A percentile compares a stretch with the other conserved stretches of the same genome.
Evolutionary conservation across 2,329 filamentous ascomycete genomes (phyloP).

Genomic region (Cordyceps cicadae): DNA sequence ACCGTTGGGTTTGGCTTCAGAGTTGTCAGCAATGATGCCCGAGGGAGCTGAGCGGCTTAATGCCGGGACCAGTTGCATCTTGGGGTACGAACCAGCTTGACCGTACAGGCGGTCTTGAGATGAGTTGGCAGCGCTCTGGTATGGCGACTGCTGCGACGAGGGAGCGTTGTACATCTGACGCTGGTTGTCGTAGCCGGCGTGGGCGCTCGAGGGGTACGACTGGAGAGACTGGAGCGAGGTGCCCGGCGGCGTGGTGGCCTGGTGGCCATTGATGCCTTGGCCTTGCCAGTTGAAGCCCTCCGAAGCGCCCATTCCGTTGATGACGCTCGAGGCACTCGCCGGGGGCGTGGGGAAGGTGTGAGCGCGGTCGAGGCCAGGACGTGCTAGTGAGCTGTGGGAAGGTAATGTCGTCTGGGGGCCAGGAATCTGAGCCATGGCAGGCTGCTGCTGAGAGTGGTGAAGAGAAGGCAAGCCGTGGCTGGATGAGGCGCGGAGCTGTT

Average conservation of each 20-base stretch:
- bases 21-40: slow-evolving; percentile 51
- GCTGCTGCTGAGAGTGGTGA: slow-evolving; percentile 52
- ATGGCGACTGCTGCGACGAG: slow-evolving; percentile 61
- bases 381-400: slow-evolving; percentile 62
- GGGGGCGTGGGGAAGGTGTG: slow-evolving; percentile 93
- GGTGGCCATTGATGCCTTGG: slow-evolving; percentile 52
- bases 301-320: slow-evolving; percentile 61
- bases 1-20: slow-evolving; percentile 60
- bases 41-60: slow-evolving; percentile 51
- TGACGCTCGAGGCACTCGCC: slow-evolving; percentile 83
- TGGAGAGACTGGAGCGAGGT: slow-evolving; percentile 69
- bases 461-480: slow-evolving; percentile 56
- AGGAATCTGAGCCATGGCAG: slow-evolving; percentile 49
- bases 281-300: slow-evolving; percentile 74
- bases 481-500: slow-evolving; percentile 50
- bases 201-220: slow-evolving; percentile 60
- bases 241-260: slow-evolving; percentile 80
- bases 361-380: slow-evolving; percentile 72
- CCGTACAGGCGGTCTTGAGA: slow-evolving; percentile 59
- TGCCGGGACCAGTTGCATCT: slow-evolving; percentile 83
- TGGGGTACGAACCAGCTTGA: slow-evolving; percentile 62
- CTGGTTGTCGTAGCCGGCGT: slow-evolving; percentile 61
- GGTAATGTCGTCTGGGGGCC: slow-evolving; percentile 47
- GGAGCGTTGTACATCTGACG: slow-evolving; percentile 71
- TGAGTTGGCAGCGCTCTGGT: slow-evolving; percentile 53